phyloP scores from a whole-genome alignment of 345 rosid species.

The Dimocarpus longan region DNA sequence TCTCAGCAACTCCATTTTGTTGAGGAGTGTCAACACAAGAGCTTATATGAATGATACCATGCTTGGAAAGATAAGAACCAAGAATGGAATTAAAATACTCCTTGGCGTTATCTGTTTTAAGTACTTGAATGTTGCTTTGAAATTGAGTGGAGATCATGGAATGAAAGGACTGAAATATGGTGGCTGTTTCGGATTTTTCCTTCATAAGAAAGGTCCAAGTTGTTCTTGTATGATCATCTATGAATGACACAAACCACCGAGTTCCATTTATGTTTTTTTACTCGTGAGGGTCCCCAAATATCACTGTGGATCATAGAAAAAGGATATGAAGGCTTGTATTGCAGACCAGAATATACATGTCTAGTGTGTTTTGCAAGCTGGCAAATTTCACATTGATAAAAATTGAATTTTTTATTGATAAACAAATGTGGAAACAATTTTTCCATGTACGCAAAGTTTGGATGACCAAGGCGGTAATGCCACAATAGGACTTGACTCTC shows the following conservation, averaged over 20 bases:
- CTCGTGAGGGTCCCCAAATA: not conserved
- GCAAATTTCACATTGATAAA: not conserved
- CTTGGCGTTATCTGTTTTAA: not conserved
- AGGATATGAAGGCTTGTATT: not conserved
- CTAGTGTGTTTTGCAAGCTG: not conserved
- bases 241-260: not conserved
- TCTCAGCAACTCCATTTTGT: not conserved
- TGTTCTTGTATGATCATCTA: not conserved
- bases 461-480: not conserved
- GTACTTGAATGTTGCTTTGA: not conserved
- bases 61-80: not conserved
- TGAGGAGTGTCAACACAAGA: not conserved
- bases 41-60: not conserved
- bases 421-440: no score
- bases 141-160: not conserved
- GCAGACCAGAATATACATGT: no score
- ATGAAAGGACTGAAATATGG: not conserved
- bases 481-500: not conserved
- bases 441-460: no score
- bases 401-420: not conserved
- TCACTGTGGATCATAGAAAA: conserved; percentile 10
- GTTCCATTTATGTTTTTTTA: not conserved
- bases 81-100: not conserved
- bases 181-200: not conserved
- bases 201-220: not conserved